A percentile compares a stretch with the other conserved stretches of the same genome.
phyloP scores from a whole-genome alignment of 1,139 yeast genomes.

The Nakaseomyces nivariensis region DNA sequence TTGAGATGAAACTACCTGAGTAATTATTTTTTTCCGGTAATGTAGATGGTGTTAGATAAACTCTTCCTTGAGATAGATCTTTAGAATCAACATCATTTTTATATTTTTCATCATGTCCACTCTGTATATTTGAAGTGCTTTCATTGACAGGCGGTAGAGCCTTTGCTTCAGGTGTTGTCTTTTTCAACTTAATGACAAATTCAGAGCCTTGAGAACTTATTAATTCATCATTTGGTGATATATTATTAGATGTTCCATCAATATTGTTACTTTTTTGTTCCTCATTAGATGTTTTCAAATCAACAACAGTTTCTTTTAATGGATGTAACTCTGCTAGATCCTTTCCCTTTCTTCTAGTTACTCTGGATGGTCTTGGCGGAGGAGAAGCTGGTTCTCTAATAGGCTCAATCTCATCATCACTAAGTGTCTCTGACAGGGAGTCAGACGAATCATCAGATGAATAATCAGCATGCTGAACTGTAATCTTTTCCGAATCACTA shows the following conservation, averaged over 20 bases:
- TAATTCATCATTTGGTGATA: not conserved
- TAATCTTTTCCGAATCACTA: not conserved
- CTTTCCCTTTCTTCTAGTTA: not conserved
- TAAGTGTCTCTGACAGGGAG: slow-evolving; percentile 4
- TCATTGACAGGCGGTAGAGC: too few species aligned
- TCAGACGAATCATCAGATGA: slow-evolving; percentile 7
- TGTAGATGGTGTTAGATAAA: not conserved
- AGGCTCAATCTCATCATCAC: slow-evolving; percentile 20
- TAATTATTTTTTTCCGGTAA: not conserved
- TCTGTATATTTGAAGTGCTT: not conserved
- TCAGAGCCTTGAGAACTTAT: not conserved
- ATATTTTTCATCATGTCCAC: not conserved
- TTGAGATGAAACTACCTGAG: not conserved
- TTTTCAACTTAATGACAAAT: not conserved
- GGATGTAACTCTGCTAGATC: slow-evolving; percentile 5
- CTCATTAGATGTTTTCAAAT: not conserved
- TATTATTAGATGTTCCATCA: not conserved
- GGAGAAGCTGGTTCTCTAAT: not conserved
- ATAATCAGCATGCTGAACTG: slow-evolving; percentile 6
- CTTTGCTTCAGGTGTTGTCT: not conserved
- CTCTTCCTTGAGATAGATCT: not conserved
- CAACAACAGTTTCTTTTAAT: slow-evolving; percentile 6
- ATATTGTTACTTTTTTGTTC: not conserved
- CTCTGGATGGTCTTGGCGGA: not conserved
- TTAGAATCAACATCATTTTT: too few species aligned